Percentiles rank a stretch among this genome's conserved stretches.
Evolutionary conservation across 805 yeast species (phyloP).

Genomic region (Myxozyma geophila): DNA sequence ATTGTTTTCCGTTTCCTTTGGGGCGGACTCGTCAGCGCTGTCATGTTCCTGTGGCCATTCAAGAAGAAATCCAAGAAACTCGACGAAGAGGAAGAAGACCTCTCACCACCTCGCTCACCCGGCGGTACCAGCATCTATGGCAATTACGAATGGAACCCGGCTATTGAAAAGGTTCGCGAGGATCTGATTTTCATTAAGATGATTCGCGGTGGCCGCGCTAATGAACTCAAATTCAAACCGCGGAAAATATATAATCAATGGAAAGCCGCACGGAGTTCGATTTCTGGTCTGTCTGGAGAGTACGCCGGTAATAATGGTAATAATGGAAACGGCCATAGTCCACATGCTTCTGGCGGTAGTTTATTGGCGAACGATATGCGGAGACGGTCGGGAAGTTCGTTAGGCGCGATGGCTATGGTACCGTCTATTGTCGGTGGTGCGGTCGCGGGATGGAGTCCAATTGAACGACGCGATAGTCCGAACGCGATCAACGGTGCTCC

Average conservation of each 20-base stretch:
- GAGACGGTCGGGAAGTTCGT: constrained; percentile 40
- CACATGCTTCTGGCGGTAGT: not conserved
- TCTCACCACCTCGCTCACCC: constrained; percentile 23
- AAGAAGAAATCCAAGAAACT: constrained; percentile 15
- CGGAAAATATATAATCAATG: constrained; percentile 34
- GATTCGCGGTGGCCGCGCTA: constrained; percentile 50
- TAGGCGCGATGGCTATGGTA: constrained; percentile 56
- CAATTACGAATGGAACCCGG: constrained; percentile 48
- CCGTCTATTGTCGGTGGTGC: constrained; percentile 64
- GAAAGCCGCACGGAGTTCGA: constrained; percentile 37
- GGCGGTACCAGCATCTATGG: constrained; percentile 19
- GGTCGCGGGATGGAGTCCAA: constrained; percentile 56
- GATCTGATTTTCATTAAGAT: constrained; percentile 45
- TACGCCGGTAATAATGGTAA: too few species aligned
- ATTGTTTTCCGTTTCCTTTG: constrained; percentile 18
- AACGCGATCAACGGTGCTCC: not conserved
- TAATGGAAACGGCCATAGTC: not conserved
- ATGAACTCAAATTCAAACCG: constrained; percentile 41
- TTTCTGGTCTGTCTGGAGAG: constrained; percentile 2
- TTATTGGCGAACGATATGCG: not conserved
- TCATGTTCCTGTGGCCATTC: constrained; percentile 35
- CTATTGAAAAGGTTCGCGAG: constrained; percentile 48
- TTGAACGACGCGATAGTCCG: constrained; percentile 17
- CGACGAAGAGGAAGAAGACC: constrained; percentile 37
- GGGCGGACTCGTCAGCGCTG: constrained; percentile 19